A percentile compares a stretch with the other conserved stretches of the same genome.
These are phyloP conservation scores for Boletus reticuloceps DNA, from an alignment of 768 basidiomycete genomes.

Conservation along the genomic window DNA sequence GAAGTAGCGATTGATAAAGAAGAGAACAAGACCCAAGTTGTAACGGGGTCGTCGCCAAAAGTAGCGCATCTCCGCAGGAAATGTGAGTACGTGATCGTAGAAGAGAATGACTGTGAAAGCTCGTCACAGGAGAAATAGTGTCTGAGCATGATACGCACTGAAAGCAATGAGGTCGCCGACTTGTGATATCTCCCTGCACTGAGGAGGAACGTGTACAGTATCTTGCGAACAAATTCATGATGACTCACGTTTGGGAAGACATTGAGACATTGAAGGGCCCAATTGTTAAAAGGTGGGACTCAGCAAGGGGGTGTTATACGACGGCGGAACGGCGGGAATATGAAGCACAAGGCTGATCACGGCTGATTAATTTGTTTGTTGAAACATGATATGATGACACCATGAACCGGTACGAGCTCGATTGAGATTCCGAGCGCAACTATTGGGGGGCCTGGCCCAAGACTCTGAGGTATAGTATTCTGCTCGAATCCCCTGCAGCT, in stretches of 20 bases:
- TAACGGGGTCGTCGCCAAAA: constrained; percentile 39
- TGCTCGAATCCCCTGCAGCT: neutral
- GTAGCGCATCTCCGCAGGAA: constrained; percentile 39
- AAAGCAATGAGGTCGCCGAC: neutral
- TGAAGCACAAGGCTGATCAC: neutral
- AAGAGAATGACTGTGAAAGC: constrained; percentile 28
- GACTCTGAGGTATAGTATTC: no score
- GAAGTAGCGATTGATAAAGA: constrained; percentile 44
- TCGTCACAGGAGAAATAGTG: neutral
- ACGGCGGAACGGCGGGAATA: neutral
- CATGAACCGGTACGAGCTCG: neutral
- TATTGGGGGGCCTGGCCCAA: no score
- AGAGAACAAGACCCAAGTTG: constrained; percentile 36
- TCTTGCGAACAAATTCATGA: neutral
- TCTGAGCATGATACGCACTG: neutral
- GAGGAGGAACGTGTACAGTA: neutral
- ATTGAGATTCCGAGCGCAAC: neutral
- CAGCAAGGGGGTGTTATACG: no score
- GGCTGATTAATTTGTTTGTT: no score
- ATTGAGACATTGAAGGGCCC: neutral
- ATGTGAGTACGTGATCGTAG: constrained; percentile 47
- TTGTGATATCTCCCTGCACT: neutral
- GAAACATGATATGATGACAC: no score
- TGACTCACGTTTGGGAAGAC: constrained; percentile 1
- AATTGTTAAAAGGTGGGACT: neutral